Conservation (phyloP, 2,329 filamentous ascomycete species). For the Aspergillus texensis region DNA sequence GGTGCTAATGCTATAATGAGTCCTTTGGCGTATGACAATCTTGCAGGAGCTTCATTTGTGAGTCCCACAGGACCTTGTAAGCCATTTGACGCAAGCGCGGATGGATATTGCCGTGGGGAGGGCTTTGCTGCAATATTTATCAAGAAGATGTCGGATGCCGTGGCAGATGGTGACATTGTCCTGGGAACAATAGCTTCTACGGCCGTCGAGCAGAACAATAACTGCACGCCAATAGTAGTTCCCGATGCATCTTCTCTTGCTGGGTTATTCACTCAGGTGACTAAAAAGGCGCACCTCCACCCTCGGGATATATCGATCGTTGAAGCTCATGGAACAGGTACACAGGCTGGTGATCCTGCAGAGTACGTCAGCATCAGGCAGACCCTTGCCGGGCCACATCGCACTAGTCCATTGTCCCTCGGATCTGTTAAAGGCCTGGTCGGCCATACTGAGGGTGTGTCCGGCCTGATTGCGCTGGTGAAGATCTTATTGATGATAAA, state of each 20-base stretch:
- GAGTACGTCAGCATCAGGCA: slow-evolving; percentile 30
- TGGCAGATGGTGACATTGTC: slow-evolving; percentile 50
- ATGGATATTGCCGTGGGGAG: slow-evolving; percentile 58
- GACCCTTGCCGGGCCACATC: slow-evolving; percentile 21
- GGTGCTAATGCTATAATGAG: slow-evolving; percentile 38
- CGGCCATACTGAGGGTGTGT: slow-evolving; percentile 38
- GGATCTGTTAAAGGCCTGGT: slow-evolving; percentile 38
- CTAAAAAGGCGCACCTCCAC: slow-evolving; percentile 24
- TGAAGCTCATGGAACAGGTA: slow-evolving; percentile 40
- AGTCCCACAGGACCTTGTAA: slow-evolving; percentile 51
- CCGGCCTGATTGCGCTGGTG: slow-evolving; percentile 35
- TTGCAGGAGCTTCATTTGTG: slow-evolving; percentile 45
- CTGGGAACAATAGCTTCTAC: slow-evolving; percentile 43
- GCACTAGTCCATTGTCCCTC: slow-evolving; percentile 21
- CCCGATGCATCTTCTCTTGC: slow-evolving; percentile 28
- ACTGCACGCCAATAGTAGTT: slow-evolving; percentile 27
- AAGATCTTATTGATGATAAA: slow-evolving; percentile 37
- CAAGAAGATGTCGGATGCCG: slow-evolving; percentile 51
- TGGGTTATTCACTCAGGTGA: slow-evolving; percentile 32
- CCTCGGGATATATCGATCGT: slow-evolving; percentile 34
- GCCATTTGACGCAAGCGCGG: slow-evolving; percentile 50
- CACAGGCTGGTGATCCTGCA: slow-evolving; percentile 33
- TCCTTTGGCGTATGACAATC: slow-evolving; percentile 24
- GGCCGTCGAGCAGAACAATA: slow-evolving; percentile 38
- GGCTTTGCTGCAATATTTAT: slow-evolving; percentile 50